phyloP scores from a whole-genome alignment of 177 flowering plant species.

The Viscum album region DNA sequence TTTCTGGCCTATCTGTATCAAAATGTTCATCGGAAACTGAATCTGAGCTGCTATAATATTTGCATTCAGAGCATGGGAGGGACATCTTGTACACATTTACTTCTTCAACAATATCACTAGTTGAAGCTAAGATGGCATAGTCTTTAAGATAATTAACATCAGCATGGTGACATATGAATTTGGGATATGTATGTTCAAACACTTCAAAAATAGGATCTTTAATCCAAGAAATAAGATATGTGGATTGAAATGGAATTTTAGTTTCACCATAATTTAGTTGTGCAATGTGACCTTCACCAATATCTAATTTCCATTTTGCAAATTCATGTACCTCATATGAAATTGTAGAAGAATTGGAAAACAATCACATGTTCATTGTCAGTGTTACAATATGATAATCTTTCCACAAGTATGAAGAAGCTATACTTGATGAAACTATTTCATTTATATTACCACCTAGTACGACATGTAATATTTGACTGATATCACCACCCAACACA shows the following conservation, averaged over 20 bases:
- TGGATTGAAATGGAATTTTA: background rate
- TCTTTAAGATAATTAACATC: background rate
- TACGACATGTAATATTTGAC: no score
- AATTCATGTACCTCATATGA: background rate
- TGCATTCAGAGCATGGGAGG: background rate
- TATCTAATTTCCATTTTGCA: background rate
- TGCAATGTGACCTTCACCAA: background rate
- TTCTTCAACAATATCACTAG: background rate
- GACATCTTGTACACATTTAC: constrained; percentile 1
- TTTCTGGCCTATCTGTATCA: no score
- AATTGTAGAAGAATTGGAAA: background rate
- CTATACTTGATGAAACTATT: no score
- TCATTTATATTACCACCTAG: no score
- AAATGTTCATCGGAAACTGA: no score
- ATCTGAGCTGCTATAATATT: no score
- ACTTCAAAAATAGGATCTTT: background rate
- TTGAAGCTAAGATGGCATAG: constrained; percentile 6
- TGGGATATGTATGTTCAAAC: background rate
- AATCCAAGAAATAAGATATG: background rate
- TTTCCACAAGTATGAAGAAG: no score
- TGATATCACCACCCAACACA: no score
- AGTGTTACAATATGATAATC: background rate
- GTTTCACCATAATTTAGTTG: background rate
- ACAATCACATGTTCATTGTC: background rate
- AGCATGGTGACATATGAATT: background rate